phyloP scores from a whole-genome alignment of 768 basidiomycete genomes.

The Antrodiella citrinella region DNA sequence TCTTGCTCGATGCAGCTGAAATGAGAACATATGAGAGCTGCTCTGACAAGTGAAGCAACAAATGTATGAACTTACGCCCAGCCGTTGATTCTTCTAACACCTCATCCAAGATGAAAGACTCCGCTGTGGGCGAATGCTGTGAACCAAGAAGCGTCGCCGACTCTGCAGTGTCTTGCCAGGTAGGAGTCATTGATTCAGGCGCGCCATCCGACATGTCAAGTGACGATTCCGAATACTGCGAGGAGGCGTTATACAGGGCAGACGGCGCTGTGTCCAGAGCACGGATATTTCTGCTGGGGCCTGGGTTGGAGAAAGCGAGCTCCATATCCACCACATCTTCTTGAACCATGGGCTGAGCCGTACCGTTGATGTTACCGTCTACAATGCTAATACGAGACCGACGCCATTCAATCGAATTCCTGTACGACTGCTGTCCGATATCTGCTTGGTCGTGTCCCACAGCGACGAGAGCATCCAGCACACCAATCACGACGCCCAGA shows the following conservation, averaged over 20 bases:
- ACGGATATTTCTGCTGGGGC: slow-evolving; percentile 4
- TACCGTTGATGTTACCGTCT: slow-evolving; percentile 33
- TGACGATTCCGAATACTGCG: slow-evolving; percentile 22
- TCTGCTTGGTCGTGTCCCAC: slow-evolving; percentile 68
- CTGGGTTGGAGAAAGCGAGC: slow-evolving; percentile 17
- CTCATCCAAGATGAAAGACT: not conserved
- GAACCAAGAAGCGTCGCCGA: slow-evolving; percentile 4
- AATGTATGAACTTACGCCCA: slow-evolving; percentile 8
- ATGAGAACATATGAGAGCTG: not conserved
- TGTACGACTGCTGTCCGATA: slow-evolving; percentile 61
- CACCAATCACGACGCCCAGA: slow-evolving; percentile 44
- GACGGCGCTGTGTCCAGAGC: slow-evolving; percentile 4
- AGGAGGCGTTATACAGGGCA: slow-evolving; percentile 18
- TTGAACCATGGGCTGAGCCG: slow-evolving; percentile 24
- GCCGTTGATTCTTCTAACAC: slow-evolving; percentile 11
- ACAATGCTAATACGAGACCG: slow-evolving; percentile 62
- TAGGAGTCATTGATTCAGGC: slow-evolving; percentile 8
- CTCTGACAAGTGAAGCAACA: not conserved
- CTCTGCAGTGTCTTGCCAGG: slow-evolving; percentile 6
- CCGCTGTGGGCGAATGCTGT: not conserved
- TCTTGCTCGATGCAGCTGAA: slow-evolving; percentile 14
- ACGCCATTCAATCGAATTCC: slow-evolving; percentile 70
- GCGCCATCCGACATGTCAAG: slow-evolving; percentile 9
- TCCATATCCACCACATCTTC: slow-evolving; percentile 21
- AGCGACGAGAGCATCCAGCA: slow-evolving; percentile 51